phyloP scores from a whole-genome alignment of 2,329 filamentous ascomycete genomes.

The Tolypocladium sp. region DNA sequence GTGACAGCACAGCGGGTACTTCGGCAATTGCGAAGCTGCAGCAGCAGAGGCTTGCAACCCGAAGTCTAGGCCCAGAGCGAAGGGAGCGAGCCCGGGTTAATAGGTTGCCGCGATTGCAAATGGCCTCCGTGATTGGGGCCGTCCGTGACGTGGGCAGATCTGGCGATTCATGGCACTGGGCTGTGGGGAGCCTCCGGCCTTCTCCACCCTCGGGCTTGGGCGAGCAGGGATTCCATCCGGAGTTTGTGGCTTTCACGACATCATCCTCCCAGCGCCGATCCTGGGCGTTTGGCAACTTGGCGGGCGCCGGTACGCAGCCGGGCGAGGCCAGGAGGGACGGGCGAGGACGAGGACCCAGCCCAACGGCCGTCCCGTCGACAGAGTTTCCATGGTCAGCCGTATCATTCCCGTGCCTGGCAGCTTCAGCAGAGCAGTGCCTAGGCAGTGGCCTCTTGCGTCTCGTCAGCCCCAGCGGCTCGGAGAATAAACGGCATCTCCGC shows the following conservation, averaged over 20 bases:
- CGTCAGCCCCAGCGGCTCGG: neutral
- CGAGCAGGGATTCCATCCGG: neutral
- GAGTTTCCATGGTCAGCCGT: neutral
- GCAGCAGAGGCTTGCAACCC: neutral
- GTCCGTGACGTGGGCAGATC: neutral
- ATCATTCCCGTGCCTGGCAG: neutral
- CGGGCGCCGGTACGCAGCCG: too few relatives aligned
- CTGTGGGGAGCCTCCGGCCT: neutral
- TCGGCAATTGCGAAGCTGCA: too few relatives aligned
- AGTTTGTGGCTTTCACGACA: too few relatives aligned
- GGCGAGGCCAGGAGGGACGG: neutral
- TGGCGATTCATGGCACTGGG: neutral
- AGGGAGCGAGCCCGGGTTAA: too few relatives aligned
- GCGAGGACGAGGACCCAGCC: too few relatives aligned
- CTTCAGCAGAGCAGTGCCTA: neutral
- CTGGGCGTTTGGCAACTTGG: too few relatives aligned
- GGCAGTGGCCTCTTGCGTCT: neutral
- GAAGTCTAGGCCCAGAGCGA: too few relatives aligned
- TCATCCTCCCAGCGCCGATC: too few relatives aligned
- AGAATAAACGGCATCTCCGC: neutral
- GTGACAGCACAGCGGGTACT: too few relatives aligned
- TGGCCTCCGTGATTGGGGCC: too few relatives aligned
- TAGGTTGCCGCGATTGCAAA: too few relatives aligned
- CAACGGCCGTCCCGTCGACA: neutral
- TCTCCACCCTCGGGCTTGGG: neutral